Evolutionary conservation across 2,329 filamentous ascomycete species (phyloP).

Genomic region (Botrytis paeoniae): DNA sequence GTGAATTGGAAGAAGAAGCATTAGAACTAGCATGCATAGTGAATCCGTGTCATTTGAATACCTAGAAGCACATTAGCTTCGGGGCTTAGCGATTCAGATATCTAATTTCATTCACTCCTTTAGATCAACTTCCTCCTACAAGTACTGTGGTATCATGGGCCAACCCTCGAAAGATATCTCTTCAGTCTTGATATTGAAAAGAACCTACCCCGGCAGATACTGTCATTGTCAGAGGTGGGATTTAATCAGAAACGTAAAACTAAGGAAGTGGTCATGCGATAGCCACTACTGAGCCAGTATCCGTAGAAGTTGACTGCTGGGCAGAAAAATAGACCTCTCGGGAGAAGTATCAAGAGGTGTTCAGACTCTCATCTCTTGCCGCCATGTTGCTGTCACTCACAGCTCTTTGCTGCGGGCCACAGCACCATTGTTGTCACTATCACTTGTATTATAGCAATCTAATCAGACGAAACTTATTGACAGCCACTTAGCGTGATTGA

Average conservation of each 20-base stretch:
- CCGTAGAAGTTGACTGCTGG: not conserved
- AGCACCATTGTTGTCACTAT: not conserved
- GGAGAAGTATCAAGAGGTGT: not conserved
- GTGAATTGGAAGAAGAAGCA: not conserved
- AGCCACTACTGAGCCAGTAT: not conserved
- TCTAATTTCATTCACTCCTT: not conserved
- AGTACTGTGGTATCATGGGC: not conserved
- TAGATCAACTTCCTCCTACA: not conserved
- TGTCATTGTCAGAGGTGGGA: not conserved
- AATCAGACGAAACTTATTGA: not conserved
- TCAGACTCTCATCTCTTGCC: not conserved
- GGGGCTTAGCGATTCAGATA: not conserved
- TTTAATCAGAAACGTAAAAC: not conserved
- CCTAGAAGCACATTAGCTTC: not conserved
- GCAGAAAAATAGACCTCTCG: not conserved
- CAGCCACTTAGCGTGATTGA: not conserved
- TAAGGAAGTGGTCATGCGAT: not conserved
- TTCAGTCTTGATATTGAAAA: not conserved
- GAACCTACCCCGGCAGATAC: not conserved
- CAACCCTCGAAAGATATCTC: not conserved
- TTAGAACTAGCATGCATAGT: not conserved
- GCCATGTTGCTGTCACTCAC: not conserved
- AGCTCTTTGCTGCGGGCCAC: not conserved
- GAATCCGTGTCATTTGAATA: not conserved
- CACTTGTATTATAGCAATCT: not conserved